Conservation (phyloP, 148 eudicot species). For the Vaccinium vitisidaea region DNA sequence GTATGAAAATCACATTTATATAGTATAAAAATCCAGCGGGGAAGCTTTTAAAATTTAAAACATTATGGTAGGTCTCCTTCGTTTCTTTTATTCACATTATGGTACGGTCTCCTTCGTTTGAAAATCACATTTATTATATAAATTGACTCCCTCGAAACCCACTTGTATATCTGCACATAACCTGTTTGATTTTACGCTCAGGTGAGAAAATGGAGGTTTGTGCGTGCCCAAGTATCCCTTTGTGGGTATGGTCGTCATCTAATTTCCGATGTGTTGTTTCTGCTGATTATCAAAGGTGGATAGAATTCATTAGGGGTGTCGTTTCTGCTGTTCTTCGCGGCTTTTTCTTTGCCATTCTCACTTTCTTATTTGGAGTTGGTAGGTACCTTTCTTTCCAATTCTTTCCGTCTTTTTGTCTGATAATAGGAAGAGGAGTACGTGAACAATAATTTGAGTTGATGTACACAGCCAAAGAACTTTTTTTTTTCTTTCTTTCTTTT, state of each 20-base stretch:
- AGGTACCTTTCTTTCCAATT: neutral
- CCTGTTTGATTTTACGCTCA: neutral
- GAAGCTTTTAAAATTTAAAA: neutral
- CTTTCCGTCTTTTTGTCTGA: neutral
- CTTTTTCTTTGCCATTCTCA: neutral
- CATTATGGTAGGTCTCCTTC: too few species aligned
- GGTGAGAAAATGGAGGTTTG: constrained; percentile 6
- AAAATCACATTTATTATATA: neutral
- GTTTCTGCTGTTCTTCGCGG: constrained; percentile 2
- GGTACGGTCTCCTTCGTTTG: neutral
- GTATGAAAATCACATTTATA: too few species aligned
- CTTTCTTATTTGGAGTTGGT: neutral
- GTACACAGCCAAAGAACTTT: neutral
- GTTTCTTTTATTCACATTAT: neutral
- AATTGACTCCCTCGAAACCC: neutral
- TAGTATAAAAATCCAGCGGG: neutral
- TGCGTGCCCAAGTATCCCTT: neutral
- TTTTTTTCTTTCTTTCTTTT: neutral
- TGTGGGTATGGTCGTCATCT: neutral
- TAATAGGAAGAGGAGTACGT: neutral
- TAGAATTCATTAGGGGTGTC: neutral
- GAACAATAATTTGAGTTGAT: neutral
- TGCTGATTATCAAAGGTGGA: constrained; percentile 3
- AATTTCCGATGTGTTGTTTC: neutral
- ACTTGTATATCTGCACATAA: neutral